Conservation (phyloP, 768 basidiomycete species). For the Podaxis pistillaris region DNA sequence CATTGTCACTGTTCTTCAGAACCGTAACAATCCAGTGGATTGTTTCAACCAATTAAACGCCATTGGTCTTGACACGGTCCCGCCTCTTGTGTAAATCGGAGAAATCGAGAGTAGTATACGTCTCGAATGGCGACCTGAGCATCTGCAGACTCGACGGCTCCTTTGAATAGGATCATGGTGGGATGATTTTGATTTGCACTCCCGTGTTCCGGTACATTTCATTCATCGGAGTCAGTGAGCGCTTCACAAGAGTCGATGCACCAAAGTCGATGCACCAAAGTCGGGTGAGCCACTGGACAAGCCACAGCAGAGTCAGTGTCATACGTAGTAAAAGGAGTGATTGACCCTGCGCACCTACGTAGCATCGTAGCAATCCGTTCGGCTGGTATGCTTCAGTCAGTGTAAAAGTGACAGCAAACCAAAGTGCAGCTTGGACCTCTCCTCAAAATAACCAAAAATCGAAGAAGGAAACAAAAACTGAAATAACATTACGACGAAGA, state of each 20-base stretch:
- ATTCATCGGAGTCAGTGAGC: background rate
- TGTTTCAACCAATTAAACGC: background rate
- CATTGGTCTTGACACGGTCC: background rate
- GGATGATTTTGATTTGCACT: background rate
- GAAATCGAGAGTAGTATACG: conserved; percentile 10
- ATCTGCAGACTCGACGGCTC: conserved; percentile 17
- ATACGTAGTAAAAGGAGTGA: background rate
- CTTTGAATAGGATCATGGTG: background rate
- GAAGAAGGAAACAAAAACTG: background rate
- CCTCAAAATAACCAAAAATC: background rate
- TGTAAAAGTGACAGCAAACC: background rate
- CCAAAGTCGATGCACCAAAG: background rate
- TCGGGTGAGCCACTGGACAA: background rate
- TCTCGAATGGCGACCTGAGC: conserved; percentile 17
- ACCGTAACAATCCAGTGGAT: too few relatives aligned
- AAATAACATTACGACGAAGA: conserved; percentile 8
- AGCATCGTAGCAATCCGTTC: background rate
- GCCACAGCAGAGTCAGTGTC: background rate
- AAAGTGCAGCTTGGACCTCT: background rate
- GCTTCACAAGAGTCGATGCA: background rate
- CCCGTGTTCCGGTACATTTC: background rate
- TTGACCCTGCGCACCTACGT: background rate
- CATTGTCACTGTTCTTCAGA: too few relatives aligned
- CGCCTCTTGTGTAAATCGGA: background rate
- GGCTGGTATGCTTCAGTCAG: background rate